phyloP scores from a whole-genome alignment of 2,329 filamentous ascomycete genomes.

The Ustilaginoidea virens region DNA sequence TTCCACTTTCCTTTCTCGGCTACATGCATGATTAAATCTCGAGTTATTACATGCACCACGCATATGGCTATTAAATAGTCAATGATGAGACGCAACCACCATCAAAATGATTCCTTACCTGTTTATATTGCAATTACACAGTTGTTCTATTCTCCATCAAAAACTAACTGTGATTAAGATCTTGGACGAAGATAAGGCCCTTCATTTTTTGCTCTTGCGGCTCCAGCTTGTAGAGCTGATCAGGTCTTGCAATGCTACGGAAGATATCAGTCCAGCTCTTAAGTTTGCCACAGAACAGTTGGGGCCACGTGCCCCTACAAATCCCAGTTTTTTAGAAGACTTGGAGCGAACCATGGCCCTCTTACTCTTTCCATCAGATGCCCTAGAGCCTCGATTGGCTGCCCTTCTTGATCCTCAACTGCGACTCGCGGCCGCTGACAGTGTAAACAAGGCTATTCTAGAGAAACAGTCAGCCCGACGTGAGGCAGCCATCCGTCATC shows the following conservation, averaged over 20 bases:
- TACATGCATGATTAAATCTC: conserved; percentile 66
- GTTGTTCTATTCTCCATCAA: too few relatives aligned
- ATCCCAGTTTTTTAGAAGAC: conserved; percentile 67
- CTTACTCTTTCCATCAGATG: conserved; percentile 73
- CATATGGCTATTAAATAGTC: conserved; percentile 66
- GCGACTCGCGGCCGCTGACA: conserved; percentile 67
- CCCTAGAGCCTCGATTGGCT: conserved; percentile 59
- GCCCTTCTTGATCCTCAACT: conserved; percentile 66
- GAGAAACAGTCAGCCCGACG: conserved; percentile 54
- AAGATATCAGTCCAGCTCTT: conserved; percentile 65
- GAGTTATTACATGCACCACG: conserved; percentile 99
- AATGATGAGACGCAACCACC: conserved; percentile 79
- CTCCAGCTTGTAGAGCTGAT: conserved; percentile 93
- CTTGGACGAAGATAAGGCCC: conserved; percentile 62
- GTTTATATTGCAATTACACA: too few relatives aligned
- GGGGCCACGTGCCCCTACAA: conserved; percentile 71
- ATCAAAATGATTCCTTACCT: too few relatives aligned
- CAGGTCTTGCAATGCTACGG: conserved; percentile 50
- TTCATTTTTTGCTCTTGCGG: conserved; percentile 82
- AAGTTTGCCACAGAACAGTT: conserved; percentile 80
- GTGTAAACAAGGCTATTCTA: conserved; percentile 81
- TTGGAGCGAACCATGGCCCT: conserved; percentile 88
- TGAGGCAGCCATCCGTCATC: conserved; percentile 67
- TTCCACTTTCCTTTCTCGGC: background rate
- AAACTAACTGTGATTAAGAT: conserved; percentile 42